Conservation (phyloP, 768 basidiomycete genomes). For the Pleurotus eryngii region DNA sequence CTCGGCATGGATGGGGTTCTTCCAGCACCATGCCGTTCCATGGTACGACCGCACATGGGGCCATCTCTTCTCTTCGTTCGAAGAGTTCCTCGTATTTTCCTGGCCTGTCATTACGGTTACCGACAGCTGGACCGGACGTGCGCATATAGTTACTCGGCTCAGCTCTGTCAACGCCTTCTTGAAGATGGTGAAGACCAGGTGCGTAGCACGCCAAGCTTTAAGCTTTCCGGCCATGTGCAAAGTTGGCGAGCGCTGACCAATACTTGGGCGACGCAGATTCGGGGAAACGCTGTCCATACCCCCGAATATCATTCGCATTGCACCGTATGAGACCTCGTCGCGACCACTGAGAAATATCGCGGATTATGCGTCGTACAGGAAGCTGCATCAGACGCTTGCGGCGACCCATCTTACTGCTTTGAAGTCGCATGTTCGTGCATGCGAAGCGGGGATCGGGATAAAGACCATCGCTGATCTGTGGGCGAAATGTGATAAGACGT, state of each 20-base stretch:
- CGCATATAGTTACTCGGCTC: conserved; percentile 78
- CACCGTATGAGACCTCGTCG: conserved; percentile 63
- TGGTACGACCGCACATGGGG: conserved; percentile 86
- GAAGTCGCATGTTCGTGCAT: conserved; percentile 60
- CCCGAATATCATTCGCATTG: conserved; percentile 67
- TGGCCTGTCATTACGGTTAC: conserved; percentile 83
- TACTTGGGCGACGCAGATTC: conserved; percentile 40
- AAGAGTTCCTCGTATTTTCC: conserved; percentile 74
- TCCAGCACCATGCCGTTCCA: conserved; percentile 64
- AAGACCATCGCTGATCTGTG: conserved; percentile 64
- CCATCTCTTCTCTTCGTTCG: conserved; percentile 73
- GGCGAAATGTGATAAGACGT: conserved; percentile 69
- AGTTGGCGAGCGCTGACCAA: too few species aligned
- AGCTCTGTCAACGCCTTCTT: conserved; percentile 71
- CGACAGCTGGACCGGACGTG: conserved; percentile 63
- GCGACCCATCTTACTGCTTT: conserved; percentile 63
- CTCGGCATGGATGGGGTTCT: conserved; percentile 76
- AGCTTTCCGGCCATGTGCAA: too few species aligned
- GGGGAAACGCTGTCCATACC: conserved; percentile 72
- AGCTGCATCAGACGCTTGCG: conserved; percentile 66
- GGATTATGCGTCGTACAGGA: conserved; percentile 67
- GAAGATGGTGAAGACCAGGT: conserved; percentile 86
- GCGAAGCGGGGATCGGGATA: conserved; percentile 44
- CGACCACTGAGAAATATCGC: conserved; percentile 70
- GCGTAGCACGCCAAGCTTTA: neutral